Evolutionary conservation across 352 stramenopile genomes (phyloP).

Genomic region (Globisporangium canariense): DNA sequence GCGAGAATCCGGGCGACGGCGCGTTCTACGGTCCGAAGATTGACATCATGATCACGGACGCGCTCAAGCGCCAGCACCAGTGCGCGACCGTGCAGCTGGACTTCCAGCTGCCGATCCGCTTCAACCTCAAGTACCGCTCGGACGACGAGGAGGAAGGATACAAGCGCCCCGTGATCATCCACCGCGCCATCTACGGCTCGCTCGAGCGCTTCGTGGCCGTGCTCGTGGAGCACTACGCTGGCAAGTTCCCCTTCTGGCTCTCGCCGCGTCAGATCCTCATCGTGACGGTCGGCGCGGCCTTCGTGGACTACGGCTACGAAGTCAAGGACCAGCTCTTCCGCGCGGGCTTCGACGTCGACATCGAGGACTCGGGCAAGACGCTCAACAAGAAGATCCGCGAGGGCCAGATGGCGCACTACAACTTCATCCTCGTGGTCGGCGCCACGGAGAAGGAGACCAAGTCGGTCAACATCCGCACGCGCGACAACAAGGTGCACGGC

Average conservation of each 20-base stretch:
- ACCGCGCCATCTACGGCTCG: constrained; percentile 95
- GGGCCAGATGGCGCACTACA: constrained; percentile 75
- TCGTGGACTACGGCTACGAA: constrained; percentile 93
- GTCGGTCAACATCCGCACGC: constrained; percentile 77
- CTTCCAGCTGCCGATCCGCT: constrained; percentile 98
- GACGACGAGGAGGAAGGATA: constrained; percentile 73
- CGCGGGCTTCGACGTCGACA: constrained; percentile 58
- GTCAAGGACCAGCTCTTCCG: constrained; percentile 89
- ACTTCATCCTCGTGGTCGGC: constrained; percentile 84
- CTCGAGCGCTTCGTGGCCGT: constrained; percentile 99
- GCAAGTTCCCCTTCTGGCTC: constrained; percentile 98
- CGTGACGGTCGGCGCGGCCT: constrained; percentile 88
- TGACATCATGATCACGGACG: constrained; percentile 97
- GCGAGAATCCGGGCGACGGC: constrained; percentile 92
- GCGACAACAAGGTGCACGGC: constrained; percentile 80
- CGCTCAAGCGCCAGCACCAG: constrained; percentile 95
- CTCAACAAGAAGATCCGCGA: constrained; percentile 85
- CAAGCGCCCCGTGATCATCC: constrained; percentile 97
- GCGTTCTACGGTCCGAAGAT: constrained; percentile 98
- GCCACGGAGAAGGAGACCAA: constrained; percentile 53
- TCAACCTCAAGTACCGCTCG: constrained; percentile 95
- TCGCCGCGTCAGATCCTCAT: constrained; percentile 66
- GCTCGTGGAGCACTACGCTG: constrained; percentile 94
- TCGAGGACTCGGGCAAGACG: constrained; percentile 73
- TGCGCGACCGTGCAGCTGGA: constrained; percentile 98